Evolutionary conservation across 306 rosid genomes (phyloP), one percentile per base, ranked within the genome.

Genomic region (Ziziphus jujuba): DNA sequence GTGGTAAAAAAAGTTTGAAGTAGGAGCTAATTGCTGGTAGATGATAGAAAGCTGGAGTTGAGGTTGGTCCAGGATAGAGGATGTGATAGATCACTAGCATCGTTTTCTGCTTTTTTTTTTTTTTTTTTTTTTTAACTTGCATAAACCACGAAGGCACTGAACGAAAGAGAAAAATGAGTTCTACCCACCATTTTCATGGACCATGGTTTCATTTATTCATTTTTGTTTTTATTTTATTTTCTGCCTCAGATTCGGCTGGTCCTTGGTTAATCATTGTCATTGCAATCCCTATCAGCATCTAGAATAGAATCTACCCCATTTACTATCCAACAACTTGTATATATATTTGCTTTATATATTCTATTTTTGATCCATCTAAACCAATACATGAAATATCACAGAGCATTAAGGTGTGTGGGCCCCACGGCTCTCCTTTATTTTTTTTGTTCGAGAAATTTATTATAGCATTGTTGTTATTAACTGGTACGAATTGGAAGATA

Each of bases 31-130:
- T 28, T 28, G 33, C 33, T 28, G 33, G 33, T 28, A 28, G 33
- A 28, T 28, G 33, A 28, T 28, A 28, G 33, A 4, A 28, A 28
- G 33, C 33, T n/a, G n/a, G 33, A 28, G 33, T 28, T 28, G 50
- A 15, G 6, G 9, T 3, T 5, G n/a, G 20, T 53, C 71, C 48
- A 16, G 33, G 62, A 34, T 8, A 44, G 66, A 24, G 33, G 69
- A 49, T 51, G 50, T 57, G 43, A 57, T 57, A 4, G 40, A 59
- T 36, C n/a, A 17, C 52, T 11, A 24, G 63, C 15, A 34, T 61
- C 52, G 53, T 62, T 61, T 75, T 67, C 34, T 38, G 23, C 24
- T 12, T 38, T n/a, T n/a, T n/a, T n/a, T n/a, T n/a, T n/a, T n/a
- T n/a, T n/a, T n/a, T n/a, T n/a, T n/a, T n/a, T n/a, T n/a, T n/a